Percentiles rank a stretch among this genome's conserved stretches.
These are phyloP conservation scores for Inonotus obliquus DNA, from an alignment of 1,284 basidiomycete species.

Conservation along the genomic window DNA sequence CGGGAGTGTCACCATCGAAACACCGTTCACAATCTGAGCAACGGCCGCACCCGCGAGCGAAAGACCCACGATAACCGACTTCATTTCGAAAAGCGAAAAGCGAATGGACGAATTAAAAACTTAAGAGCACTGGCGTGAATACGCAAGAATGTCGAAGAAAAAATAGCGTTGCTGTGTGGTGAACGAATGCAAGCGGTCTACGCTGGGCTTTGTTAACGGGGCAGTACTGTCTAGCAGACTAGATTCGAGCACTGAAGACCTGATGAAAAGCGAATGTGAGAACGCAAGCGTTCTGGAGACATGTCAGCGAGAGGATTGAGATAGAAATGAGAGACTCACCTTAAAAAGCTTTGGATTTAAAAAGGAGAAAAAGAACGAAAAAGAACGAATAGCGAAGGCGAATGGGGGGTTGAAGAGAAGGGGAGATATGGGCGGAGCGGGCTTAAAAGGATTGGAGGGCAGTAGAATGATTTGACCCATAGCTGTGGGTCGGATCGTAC, in stretches of 20 bases:
- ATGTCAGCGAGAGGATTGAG: not conserved
- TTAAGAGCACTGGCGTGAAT: slow-evolving; percentile 19
- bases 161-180: slow-evolving; percentile 24
- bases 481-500: slow-evolving; percentile 22
- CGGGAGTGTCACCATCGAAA: slow-evolving; percentile 39
- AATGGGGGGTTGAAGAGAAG: slow-evolving; percentile 30
- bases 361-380: slow-evolving; percentile 34
- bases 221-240: slow-evolving; percentile 54
- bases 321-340: not conserved
- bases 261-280: slow-evolving; percentile 27
- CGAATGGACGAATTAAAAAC: not conserved
- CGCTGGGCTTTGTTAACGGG: slow-evolving; percentile 41
- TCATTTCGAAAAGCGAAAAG: slow-evolving; percentile 40
- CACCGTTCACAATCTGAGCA: slow-evolving; percentile 52
- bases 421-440: slow-evolving; percentile 22
- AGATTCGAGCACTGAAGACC: slow-evolving; percentile 31
- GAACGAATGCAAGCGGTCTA: slow-evolving; percentile 58
- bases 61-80: slow-evolving; percentile 54
- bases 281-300: slow-evolving; percentile 38
- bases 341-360: slow-evolving; percentile 25
- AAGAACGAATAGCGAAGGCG: slow-evolving; percentile 27
- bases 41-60: slow-evolving; percentile 50
- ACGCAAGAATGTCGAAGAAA: slow-evolving; percentile 34
- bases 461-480: not conserved
- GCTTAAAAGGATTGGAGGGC: slow-evolving; percentile 4